Evolutionary conservation across 305 asterid species (phyloP), one percentile per base, ranked within the genome.

Genomic region (Ilex paraguariensis): DNA sequence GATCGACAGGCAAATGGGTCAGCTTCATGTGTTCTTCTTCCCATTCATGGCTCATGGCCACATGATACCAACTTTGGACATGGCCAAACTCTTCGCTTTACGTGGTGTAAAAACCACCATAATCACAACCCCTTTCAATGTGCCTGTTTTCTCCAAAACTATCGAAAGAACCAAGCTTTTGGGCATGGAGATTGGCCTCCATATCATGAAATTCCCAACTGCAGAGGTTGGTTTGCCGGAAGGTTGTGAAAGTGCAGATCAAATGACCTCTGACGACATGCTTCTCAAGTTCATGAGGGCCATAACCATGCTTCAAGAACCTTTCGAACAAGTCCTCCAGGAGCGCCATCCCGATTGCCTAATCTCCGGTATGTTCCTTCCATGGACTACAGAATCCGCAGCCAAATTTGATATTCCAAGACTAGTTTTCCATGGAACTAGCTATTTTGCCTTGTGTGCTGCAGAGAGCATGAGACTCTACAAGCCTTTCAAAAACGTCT

Each of bases 31-130:
- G 8, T 64, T 77, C 63, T 67, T 81, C 60, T 63, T 84, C 28
- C 87, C 87, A 3, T 14, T 69, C 3, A 66, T 79, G 81, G 86
- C 86, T 54, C 82, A 79, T 5, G 91, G 91, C 65, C 91, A 84
- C 15, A 81, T 79, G 82, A 73, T 84, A 3, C 91, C 91, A 5
- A 64, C 72, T 8, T 13, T 81, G 0, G 85, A 84, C 74, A 81
- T 84, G 84, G 87, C 90, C 33, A 79, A 77, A 14, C 75, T 85
- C 7, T 76, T 90, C 61, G 44, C 71, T 17, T 81, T 86, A 2
- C 77, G 87, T 9, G 97, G 88, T 1, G 48, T 79, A 6, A 81
- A 63, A 40, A 50, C 83, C 1, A 90, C 95, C 40, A 59, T 90
- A n/a, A 73, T 90, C 57, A 54, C 84, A 6, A 82, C 97, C 12